Evolutionary conservation across 2,329 filamentous ascomycete genomes (phyloP), one percentile per base, ranked within the genome.

Genomic region (Phyllosticta paracitricarpa): DNA sequence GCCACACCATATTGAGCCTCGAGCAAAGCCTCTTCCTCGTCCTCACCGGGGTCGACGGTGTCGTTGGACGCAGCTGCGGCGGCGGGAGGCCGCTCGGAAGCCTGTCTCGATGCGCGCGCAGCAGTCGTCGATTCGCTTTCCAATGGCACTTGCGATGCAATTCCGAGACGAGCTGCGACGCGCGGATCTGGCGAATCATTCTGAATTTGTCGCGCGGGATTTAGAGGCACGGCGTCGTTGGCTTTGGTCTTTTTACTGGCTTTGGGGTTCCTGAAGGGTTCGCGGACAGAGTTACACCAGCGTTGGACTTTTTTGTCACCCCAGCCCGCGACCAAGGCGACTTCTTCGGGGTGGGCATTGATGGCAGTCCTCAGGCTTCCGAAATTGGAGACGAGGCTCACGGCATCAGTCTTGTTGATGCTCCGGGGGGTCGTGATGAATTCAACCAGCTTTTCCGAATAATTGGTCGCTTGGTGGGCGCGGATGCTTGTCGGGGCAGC

Each of bases 321-420:
- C 92, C 92, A 99, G 0, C 94, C 94, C 30, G 87, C 83, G n/a
- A 99, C 85, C 64, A 89, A 78, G 14, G 86, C 84, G 40, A 99
- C 82, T 73, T 96, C 89, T 71, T 97, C 94, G 0, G 89, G 84
- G 54, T 88, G 83, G 1, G 91, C 93, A 72, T 97, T 97, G 63
- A 97, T 81, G 0, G 93, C 93, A 48, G 88, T 89, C 66, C 87
- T 85, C 62, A 99, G 76, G 66, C 89, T 96, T 25, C 94, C 94
- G 77, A 97, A 99, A 57, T 91, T 91, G 66, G 89, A 89, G 40
- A 97, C 91, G 57, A 99, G 77, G 28, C 89, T 89, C 9, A 97
- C 85, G 0, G 94, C 91, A 75, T 99, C 94, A 1, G 91, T 91
- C 74, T 96, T 97, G 76, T 97, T 97, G 71, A 99, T 85, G 64